These are phyloP conservation scores for Penicillium antarcticum DNA, from an alignment of 495 filamentous ascomycete genomes.

Conservation along the genomic window DNA sequence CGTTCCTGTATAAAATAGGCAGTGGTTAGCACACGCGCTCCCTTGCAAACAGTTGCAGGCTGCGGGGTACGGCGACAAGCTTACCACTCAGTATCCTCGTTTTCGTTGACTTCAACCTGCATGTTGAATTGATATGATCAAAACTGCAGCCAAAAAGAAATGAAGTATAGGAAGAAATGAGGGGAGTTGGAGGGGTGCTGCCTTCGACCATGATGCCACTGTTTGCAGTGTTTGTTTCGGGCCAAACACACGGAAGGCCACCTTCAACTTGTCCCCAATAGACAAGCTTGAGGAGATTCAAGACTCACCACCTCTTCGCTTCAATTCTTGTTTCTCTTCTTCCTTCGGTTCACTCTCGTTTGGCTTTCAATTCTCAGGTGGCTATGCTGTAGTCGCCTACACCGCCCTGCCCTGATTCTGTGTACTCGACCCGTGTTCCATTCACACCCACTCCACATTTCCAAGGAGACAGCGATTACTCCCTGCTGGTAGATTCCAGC, in stretches of 20 bases:
- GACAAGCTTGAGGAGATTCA: conserved; percentile 24
- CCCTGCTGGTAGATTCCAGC: conserved; percentile 35
- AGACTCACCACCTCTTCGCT: conserved; percentile 15
- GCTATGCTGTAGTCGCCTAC: conserved; percentile 27
- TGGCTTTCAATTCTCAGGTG: conserved; percentile 9
- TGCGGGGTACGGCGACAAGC: conserved; percentile 11
- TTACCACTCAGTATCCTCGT: conserved; percentile 98
- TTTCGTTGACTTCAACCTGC: conserved; percentile 89
- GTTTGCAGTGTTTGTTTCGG: conserved; percentile 44
- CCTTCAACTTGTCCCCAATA: conserved; percentile 42
- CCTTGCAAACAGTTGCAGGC: conserved; percentile 5
- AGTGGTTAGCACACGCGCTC: conserved; percentile 3
- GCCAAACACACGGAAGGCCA: conserved; percentile 48
- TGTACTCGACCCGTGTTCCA: conserved; percentile 27
- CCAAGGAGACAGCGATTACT: conserved; percentile 22
- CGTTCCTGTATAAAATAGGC: conserved; percentile 65
- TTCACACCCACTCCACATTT: conserved; percentile 19
- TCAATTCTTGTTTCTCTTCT: neutral
- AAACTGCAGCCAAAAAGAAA: neutral
- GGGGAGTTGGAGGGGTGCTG: conserved; percentile 1
- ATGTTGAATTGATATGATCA: conserved; percentile 42
- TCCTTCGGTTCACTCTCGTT: conserved; percentile 1
- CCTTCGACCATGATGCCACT: conserved; percentile 32
- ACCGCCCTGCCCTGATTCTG: conserved; percentile 31
- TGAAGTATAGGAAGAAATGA: conserved; percentile 9